Conservation (phyloP, 1,284 basidiomycete genomes). For the Trichosporon faecale region DNA sequence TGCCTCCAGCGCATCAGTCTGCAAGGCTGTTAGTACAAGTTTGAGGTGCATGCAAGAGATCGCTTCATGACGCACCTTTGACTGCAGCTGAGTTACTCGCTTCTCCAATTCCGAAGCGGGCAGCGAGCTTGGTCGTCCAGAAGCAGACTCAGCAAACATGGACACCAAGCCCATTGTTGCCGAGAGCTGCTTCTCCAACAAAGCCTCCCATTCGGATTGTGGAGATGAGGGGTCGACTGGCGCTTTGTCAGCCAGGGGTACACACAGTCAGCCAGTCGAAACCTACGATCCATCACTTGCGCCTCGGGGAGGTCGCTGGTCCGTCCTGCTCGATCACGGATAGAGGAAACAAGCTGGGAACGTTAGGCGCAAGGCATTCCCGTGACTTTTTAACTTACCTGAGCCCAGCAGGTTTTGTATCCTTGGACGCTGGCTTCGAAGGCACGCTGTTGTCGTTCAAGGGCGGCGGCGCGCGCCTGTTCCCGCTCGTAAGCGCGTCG, state of each 20-base stretch:
- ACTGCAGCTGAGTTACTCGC: constrained; percentile 31
- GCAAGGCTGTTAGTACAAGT: neutral
- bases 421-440: constrained; percentile 76
- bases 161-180: constrained; percentile 36
- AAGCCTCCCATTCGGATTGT: constrained; percentile 34
- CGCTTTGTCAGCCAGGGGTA: constrained; percentile 25
- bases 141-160: constrained; percentile 29
- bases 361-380: constrained; percentile 11
- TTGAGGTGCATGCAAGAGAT: neutral
- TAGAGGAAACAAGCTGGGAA: constrained; percentile 46
- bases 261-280: neutral
- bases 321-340: constrained; percentile 35
- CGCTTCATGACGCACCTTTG: constrained; percentile 30
- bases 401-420: constrained; percentile 83
- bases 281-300: constrained; percentile 25
- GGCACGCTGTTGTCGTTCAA: constrained; percentile 68
- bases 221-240: constrained; percentile 30
- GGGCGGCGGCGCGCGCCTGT: constrained; percentile 63
- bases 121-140: constrained; percentile 12
- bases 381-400: constrained; percentile 58
- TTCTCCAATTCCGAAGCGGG: constrained; percentile 16
- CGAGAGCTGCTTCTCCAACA: constrained; percentile 36
- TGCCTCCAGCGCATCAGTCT: constrained; percentile 31
- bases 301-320: constrained; percentile 16
- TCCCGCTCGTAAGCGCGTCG: constrained; percentile 73